phyloP scores from a whole-genome alignment of 108 stramenopile genomes.

The Cyclotella baltica region DNA sequence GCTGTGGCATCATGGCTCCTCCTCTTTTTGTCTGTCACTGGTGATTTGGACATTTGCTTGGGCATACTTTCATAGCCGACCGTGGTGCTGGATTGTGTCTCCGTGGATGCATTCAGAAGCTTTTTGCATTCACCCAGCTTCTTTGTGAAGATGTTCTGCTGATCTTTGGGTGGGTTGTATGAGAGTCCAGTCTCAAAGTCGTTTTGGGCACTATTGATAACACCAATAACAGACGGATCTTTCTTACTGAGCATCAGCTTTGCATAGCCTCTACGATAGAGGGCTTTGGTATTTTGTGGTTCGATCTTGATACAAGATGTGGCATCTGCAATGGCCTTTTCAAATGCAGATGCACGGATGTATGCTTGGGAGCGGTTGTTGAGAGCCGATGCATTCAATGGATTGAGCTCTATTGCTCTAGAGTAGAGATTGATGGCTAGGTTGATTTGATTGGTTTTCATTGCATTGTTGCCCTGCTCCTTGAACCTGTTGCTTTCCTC shows the following conservation, averaged over 20 bases:
- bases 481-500: not conserved
- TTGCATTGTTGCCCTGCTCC: constrained; percentile 1
- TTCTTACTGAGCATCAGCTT: not conserved
- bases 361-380: constrained; percentile 33
- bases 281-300: constrained; percentile 24
- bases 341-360: not conserved
- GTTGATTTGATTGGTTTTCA: not conserved
- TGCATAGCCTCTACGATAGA: constrained; percentile 24
- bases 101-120: not conserved
- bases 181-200: constrained; percentile 21
- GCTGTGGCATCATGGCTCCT: constrained; percentile 12
- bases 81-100: not conserved
- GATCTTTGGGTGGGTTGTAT: constrained; percentile 17
- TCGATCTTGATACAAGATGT: constrained; percentile 14
- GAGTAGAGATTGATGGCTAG: constrained; percentile 17
- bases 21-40: not conserved
- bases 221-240: too few species aligned
- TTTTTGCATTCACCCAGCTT: constrained; percentile 9
- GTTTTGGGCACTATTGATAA: not conserved
- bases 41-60: not conserved
- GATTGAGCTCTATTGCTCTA: constrained; percentile 3
- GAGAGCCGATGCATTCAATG: not conserved
- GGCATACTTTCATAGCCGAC: too few species aligned
- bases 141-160: not conserved
- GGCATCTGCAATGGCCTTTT: constrained; percentile 18